Percentiles rank a stretch among this genome's conserved stretches.
Evolutionary conservation across 768 basidiomycete species (phyloP).

Genomic region (Pleurotus ostreatus): DNA sequence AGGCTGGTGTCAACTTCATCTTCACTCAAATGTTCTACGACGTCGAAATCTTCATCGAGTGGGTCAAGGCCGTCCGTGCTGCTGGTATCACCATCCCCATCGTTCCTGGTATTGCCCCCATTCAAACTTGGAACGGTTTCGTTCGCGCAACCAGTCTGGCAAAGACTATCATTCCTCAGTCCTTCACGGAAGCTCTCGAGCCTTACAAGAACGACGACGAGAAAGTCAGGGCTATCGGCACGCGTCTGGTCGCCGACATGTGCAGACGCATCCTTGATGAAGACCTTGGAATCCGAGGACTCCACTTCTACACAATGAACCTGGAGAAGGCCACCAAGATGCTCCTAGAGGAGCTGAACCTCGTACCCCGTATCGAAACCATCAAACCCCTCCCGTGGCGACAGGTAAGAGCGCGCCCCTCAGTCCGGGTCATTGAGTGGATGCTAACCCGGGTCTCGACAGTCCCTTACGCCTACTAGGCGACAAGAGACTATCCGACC

Average conservation of each 20-base stretch:
- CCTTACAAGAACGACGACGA: constrained; percentile 92
- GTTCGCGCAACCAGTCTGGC: constrained; percentile 76
- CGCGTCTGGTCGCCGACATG: constrained; percentile 93
- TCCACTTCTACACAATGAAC: constrained; percentile 98
- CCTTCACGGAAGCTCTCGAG: constrained; percentile 71
- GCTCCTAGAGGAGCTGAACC: constrained; percentile 87
- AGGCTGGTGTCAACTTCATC: constrained; percentile 88
- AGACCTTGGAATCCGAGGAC: constrained; percentile 77
- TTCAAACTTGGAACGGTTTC: constrained; percentile 97
- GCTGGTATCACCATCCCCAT: constrained; percentile 89
- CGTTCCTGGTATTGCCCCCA: constrained; percentile 91
- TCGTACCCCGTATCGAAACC: constrained; percentile 85
- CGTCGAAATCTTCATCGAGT: constrained; percentile 82
- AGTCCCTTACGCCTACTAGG: constrained; percentile 91
- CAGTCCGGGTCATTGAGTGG: constrained; percentile 12
- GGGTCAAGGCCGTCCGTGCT: constrained; percentile 80
- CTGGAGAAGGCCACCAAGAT: constrained; percentile 93
- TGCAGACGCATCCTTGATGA: constrained; percentile 81
- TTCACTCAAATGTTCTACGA: constrained; percentile 99
- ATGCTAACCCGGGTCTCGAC: constrained; percentile 9
- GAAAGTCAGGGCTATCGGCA: constrained; percentile 88
- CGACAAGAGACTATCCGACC: constrained; percentile 92
- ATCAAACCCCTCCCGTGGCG: constrained; percentile 97
- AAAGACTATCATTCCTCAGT: constrained; percentile 74
- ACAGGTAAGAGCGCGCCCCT: constrained; percentile 49